Base-by-base conservation (phyloP, 2,329 filamentous ascomycete species). In the Penicillium sp. region DNA sequence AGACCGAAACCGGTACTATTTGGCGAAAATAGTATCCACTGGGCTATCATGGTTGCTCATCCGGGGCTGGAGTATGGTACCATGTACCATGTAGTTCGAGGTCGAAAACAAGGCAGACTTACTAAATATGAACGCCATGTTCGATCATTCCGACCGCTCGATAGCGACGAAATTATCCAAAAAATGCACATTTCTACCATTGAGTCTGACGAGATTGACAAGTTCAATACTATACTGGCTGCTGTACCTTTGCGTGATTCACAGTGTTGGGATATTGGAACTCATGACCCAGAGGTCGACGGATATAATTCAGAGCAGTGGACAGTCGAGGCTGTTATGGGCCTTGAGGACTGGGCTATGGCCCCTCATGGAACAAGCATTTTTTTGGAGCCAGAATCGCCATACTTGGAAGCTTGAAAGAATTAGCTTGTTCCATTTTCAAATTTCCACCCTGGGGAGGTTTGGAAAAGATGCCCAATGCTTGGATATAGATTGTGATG, bases 31-130 rank as follows among this genome's bases (percentile, higher is more conserved):
- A 24, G 39, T 8, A 42, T 29, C n/a, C 39, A 42, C 24, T 42
- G 39, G 39, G 24, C 23, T 9, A 42, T 42, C n/a, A 42, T 42
- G 39, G 29, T 42, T 29, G 24, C 24, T 4, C 39, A 42, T n/a
- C 39, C 39, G 10, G 39, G 39, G 20, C 13, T 42, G 10, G 39
- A 27, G 21, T 42, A 42, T 24, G 39, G 39, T 15, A 42, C 39
- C n/a, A 42, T 42, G 39, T 42, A 42, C 26, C 39, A 42, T 29
- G 20, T 42, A 18, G n/a, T 13, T 9, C 23, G 39, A 30, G 13
- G 23, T 9, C 39, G 39, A 42, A 30, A 13, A 29, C 17, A 3
- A 29, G 39, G 24, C 18, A 29, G 2, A 18, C 24, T 29, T 8
- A 12, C 23, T 29, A 20, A 18, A 18, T 42, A 42, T 30, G 39